phyloP scores from a whole-genome alignment of 345 rosid species.

The Mangifera indica region DNA sequence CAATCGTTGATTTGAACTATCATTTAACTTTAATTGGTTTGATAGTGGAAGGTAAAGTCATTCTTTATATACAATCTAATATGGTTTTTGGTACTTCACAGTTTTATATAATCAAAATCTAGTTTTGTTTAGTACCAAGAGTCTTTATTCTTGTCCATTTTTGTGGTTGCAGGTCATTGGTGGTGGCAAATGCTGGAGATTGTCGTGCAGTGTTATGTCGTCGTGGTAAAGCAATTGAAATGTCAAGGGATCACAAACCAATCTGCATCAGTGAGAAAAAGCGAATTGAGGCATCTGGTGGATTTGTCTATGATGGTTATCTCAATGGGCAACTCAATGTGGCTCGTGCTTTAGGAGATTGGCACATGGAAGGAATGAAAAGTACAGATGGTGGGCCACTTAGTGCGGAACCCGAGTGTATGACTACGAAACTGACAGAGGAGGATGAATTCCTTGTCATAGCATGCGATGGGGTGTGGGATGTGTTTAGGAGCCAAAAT shows the following conservation, averaged over 20 bases:
- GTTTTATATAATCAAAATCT: too few relatives aligned
- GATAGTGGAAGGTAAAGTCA: too few relatives aligned
- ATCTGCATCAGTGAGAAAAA: constrained; percentile 50
- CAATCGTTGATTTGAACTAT: too few relatives aligned
- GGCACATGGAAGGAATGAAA: constrained; percentile 92
- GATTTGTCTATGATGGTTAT: constrained; percentile 61
- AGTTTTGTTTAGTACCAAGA: too few relatives aligned
- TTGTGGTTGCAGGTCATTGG: constrained; percentile 49
- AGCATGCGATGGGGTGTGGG: constrained; percentile 93
- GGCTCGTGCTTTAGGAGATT: constrained; percentile 90
- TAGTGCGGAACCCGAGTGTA: constrained; percentile 82
- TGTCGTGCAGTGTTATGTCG: constrained; percentile 83
- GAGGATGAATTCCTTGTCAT: constrained; percentile 87
- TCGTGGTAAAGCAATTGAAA: constrained; percentile 73
- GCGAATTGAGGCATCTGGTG: constrained; percentile 81
- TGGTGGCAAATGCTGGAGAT: constrained; percentile 94
- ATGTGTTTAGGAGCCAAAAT: constrained; percentile 83
- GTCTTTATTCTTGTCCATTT: constrained; percentile 7
- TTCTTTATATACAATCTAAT: too few relatives aligned
- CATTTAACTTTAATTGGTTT: too few relatives aligned
- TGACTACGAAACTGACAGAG: constrained; percentile 45
- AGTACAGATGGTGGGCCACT: constrained; percentile 64
- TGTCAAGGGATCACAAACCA: constrained; percentile 95
- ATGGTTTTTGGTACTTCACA: too few relatives aligned
- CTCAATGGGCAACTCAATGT: constrained; percentile 79